Conservation (phyloP, 306 rosid genomes). For the Dryas alaskensis region DNA sequence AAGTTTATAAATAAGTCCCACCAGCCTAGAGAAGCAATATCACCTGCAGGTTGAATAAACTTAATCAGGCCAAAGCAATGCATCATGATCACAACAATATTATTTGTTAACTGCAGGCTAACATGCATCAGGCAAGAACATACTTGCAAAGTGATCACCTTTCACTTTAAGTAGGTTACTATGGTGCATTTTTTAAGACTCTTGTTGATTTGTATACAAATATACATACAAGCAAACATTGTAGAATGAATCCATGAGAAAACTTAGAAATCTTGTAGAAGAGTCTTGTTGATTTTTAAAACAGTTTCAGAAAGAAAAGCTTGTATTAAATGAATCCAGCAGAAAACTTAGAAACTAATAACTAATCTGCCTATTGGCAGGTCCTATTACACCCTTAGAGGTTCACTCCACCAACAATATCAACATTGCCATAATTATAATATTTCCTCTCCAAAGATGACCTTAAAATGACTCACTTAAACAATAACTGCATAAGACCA, state of each 20-base stretch:
- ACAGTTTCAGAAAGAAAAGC: too few relatives aligned
- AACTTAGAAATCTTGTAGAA: too few relatives aligned
- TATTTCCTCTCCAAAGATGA: not conserved
- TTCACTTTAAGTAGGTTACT: not conserved
- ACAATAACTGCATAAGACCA: not conserved
- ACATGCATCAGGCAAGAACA: not conserved
- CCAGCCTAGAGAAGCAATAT: slow-evolving; percentile 88
- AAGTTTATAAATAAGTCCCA: slow-evolving; percentile 95
- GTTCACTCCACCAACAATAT: not conserved
- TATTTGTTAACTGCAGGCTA: not conserved
- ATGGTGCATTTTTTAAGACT: slow-evolving; percentile 1
- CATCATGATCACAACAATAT: slow-evolving; percentile 5
- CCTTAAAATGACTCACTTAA: not conserved
- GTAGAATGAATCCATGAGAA: too few relatives aligned
- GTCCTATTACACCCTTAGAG: too few relatives aligned
- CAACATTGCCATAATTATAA: not conserved
- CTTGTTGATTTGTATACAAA: not conserved
- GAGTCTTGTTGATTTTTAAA: too few relatives aligned
- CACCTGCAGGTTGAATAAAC: slow-evolving; percentile 53
- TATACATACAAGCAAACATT: too few relatives aligned
- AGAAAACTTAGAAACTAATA: too few relatives aligned
- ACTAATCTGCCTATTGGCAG: too few relatives aligned
- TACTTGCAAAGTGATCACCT: not conserved
- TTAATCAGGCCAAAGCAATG: not conserved
- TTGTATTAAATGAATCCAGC: too few relatives aligned